A percentile compares a stretch with the other conserved stretches of the same genome.
These are phyloP conservation scores for Euptelea pleiosperma DNA, from an alignment of 164 flowering plant genomes.

Conservation along the genomic window DNA sequence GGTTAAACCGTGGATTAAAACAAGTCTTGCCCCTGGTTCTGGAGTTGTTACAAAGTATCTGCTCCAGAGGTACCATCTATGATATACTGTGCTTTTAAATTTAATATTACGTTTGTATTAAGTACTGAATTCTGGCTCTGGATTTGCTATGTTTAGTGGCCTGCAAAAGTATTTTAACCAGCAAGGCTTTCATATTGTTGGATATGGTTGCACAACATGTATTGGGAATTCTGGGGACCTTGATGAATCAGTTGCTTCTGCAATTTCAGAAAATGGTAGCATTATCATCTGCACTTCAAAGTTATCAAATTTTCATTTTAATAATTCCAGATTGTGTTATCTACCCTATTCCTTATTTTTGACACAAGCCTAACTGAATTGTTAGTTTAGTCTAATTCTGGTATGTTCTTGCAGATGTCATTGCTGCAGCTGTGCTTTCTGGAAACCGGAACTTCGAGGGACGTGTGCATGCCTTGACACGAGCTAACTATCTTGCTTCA, in stretches of 20 bases:
- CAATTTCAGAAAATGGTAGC: conserved; percentile 64
- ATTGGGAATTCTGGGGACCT: conserved; percentile 79
- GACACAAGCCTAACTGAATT: background rate
- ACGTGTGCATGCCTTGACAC: conserved; percentile 83
- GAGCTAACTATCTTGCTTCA: conserved; percentile 88
- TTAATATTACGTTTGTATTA: background rate
- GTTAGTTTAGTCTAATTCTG: background rate
- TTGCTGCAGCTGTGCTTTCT: conserved; percentile 87
- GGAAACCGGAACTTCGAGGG: conserved; percentile 91
- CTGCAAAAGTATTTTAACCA: conserved; percentile 60
- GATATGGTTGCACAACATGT: conserved; percentile 82
- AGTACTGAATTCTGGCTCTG: conserved; percentile 4
- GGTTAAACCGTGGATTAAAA: conserved; percentile 90
- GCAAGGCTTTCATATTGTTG: conserved; percentile 66
- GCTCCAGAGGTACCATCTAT: conserved; percentile 42
- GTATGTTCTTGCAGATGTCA: conserved; percentile 46
- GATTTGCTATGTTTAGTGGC: conserved; percentile 41
- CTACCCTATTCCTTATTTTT: background rate
- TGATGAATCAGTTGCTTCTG: conserved; percentile 60
- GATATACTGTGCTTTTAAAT: background rate
- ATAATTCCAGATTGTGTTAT: background rate
- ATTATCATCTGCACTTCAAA: conserved; percentile 9
- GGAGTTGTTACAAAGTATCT: conserved; percentile 81
- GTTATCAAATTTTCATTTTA: background rate
- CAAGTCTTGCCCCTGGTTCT: conserved; percentile 89